Evolutionary conservation across 2,329 filamentous ascomycete genomes (phyloP), one percentile per base, ranked within the genome.

Genomic region (Didymella segeticola): DNA sequence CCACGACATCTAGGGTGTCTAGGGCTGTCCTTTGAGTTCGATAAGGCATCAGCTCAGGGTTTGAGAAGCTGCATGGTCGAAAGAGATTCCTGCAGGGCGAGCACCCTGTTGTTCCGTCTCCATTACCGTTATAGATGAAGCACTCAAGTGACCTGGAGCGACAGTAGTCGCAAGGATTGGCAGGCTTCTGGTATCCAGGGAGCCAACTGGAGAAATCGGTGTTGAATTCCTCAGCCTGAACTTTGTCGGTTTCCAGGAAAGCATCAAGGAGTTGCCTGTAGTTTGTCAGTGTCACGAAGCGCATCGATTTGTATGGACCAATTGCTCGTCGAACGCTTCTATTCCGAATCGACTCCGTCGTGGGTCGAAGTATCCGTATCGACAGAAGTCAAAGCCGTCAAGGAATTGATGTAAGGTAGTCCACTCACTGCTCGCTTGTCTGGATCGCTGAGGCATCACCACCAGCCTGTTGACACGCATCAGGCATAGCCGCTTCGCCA

Each of bases 41-140:
- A 45, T 60, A 60, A 48, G 54, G 60, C 60, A 69, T 70, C 15
- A 66, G 66, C 15, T 69, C 66, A 10, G 68, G 64, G n/a, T 75
- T 70, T 45, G 63, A 74, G 59, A 82, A 77, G 61, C 78, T 80
- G 67, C 79, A 82, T 17, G 77, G 74, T 12, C 79, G 71, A 65
- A 81, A 81, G 26, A 82, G 64, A 31, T 77, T 75, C 42, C 74
- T 75, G 64, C 79, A 82, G 17, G 79, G 73, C 5, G 76, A 80
- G 60, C 79, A 82, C 22, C 66, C 70, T 8, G 70, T 66, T 31
- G 76, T 72, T 19, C 74, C 76, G 47, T 70, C 66, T 19, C 68
- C 71, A 14, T 73, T 74, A 30, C 63, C 57, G 47, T 73, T 72
- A 22, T 74, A 76, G 33, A 80, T 71, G 53, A 79, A 80, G 66